A percentile compares a stretch with the other conserved stretches of the same genome.
These are phyloP conservation scores for Termitomyces sp. DNA, from an alignment of 1,284 basidiomycete genomes.

Conservation along the genomic window DNA sequence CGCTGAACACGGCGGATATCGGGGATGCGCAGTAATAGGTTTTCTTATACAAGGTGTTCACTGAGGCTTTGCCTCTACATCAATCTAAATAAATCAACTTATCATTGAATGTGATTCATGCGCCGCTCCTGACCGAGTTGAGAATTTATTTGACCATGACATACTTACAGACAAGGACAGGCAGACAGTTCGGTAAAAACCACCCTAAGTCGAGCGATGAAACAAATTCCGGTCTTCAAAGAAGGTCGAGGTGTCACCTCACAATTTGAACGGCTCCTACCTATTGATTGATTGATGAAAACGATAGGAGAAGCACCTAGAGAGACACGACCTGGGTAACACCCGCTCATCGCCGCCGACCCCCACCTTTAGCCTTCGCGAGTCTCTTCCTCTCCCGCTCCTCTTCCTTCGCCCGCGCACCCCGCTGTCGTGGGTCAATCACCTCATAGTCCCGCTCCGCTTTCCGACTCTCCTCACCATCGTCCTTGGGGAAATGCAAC, in stretches of 20 bases:
- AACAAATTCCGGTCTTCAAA: not conserved
- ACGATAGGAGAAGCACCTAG: not conserved
- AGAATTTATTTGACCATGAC: not conserved
- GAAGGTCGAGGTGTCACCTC: not conserved
- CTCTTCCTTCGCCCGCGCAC: slow-evolving; percentile 68
- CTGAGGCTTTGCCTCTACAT: not conserved
- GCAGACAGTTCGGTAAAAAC: not conserved
- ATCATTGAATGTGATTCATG: too few species aligned
- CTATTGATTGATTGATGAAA: not conserved
- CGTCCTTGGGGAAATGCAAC: slow-evolving; percentile 75
- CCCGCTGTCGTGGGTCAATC: slow-evolving; percentile 70
- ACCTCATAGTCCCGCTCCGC: slow-evolving; percentile 90
- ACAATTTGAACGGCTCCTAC: not conserved
- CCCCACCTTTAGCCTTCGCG: slow-evolving; percentile 31
- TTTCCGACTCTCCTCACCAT: slow-evolving; percentile 68
- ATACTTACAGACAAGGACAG: too few species aligned
- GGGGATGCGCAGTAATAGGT: too few species aligned
- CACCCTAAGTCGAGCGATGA: not conserved
- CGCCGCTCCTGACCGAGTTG: too few species aligned
- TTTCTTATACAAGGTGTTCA: too few species aligned
- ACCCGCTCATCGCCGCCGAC: slow-evolving; percentile 13
- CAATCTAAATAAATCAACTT: too few species aligned
- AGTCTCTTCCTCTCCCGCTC: slow-evolving; percentile 60
- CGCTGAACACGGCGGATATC: not conserved
- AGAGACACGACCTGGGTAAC: not conserved